Evolutionary conservation across 176 grass and related monocot genomes (phyloP).

Genomic region (Paspalum notatum): DNA sequence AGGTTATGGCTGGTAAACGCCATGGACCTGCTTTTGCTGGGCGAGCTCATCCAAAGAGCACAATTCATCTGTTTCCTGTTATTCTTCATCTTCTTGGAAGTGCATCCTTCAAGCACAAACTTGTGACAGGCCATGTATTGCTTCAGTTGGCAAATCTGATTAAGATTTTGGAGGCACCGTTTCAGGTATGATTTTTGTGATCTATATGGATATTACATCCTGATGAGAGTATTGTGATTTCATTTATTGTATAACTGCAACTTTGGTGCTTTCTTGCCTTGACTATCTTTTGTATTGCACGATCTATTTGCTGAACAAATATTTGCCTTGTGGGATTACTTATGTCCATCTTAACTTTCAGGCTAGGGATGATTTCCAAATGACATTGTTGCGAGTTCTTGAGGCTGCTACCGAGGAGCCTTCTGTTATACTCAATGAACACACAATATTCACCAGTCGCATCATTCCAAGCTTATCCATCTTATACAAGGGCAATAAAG

Average conservation of each 20-base stretch:
- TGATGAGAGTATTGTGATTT: constrained; percentile 1
- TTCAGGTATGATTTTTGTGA: constrained; percentile 62
- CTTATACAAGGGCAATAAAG: constrained; percentile 93
- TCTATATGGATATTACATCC: constrained; percentile 5
- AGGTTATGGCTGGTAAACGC: constrained; percentile 87
- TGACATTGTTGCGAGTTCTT: constrained; percentile 78
- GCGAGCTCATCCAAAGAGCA: constrained; percentile 77
- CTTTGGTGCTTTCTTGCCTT: constrained; percentile 27
- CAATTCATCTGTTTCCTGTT: constrained; percentile 84
- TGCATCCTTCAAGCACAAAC: constrained; percentile 76
- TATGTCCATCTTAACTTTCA: constrained; percentile 47
- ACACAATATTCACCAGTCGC: constrained; percentile 68
- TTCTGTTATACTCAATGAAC: constrained; percentile 69
- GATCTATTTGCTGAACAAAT: constrained; percentile 28
- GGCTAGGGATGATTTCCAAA: constrained; percentile 98
- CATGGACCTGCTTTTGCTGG: constrained; percentile 74
- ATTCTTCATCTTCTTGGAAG: constrained; percentile 98
- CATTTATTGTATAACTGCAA: constrained; percentile 14
- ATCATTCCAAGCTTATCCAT: constrained; percentile 79
- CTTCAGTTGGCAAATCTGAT: constrained; percentile 86
- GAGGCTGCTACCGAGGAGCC: constrained; percentile 91
- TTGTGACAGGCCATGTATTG: constrained; percentile 81
- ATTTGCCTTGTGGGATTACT: constrained; percentile 20
- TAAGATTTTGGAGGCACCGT: constrained; percentile 86
- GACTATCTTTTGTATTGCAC: constrained; percentile 4